Evolutionary conservation across 495 filamentous ascomycete genomes (phyloP).

Genomic region (Apodospora peruviana): DNA sequence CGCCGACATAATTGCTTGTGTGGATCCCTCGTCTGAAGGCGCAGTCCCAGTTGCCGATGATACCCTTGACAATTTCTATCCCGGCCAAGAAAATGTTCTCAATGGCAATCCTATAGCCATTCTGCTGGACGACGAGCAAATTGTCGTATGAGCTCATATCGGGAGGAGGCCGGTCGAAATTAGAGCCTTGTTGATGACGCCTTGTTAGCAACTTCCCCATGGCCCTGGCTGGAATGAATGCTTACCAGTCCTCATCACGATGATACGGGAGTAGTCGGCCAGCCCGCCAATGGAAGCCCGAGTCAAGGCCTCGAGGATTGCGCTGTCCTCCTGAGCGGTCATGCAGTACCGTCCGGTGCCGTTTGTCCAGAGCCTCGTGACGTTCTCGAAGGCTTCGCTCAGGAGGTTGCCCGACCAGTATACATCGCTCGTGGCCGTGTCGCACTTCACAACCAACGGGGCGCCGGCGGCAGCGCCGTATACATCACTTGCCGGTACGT

Average conservation of each 20-base stretch:
- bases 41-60: conserved; percentile 53
- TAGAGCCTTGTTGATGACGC: conserved; percentile 49
- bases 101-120: conserved; percentile 52
- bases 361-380: conserved; percentile 59
- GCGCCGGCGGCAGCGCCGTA: conserved; percentile 48
- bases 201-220: no score
- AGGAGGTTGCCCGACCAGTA: conserved; percentile 63
- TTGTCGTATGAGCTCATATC: conserved; percentile 49
- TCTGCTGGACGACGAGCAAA: conserved; percentile 53
- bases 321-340: conserved; percentile 72
- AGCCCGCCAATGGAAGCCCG: conserved; percentile 49
- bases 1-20: conserved; percentile 65
- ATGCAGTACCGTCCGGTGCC: conserved; percentile 64
- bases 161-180: conserved; percentile 66
- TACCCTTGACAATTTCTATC: conserved; percentile 60
- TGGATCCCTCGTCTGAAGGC: conserved; percentile 55
- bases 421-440: conserved; percentile 65
- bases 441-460: conserved; percentile 60
- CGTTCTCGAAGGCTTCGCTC: conserved; percentile 59
- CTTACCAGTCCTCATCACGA: conserved; percentile 61
- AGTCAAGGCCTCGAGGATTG: conserved; percentile 60
- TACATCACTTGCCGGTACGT: conserved; percentile 30
- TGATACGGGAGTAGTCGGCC: conserved; percentile 62
- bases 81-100: conserved; percentile 66
- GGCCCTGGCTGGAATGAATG: no score